Evolutionary conservation across 108 stramenopile genomes (phyloP), one percentile per base, ranked within the genome.

Genomic region (Cyclotella choctawhatcheeana): DNA sequence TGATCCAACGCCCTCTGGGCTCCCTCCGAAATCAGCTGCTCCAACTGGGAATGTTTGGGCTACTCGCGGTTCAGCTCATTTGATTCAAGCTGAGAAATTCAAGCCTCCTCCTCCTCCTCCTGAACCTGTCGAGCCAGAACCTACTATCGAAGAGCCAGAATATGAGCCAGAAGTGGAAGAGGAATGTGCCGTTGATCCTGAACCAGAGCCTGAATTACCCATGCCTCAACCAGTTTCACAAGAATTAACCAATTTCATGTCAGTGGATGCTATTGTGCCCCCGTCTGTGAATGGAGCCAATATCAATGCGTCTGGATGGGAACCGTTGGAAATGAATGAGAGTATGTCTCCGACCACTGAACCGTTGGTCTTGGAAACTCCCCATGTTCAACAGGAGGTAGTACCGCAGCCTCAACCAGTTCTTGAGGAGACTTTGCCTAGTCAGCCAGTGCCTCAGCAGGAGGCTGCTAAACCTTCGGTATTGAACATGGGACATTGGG

Each of bases 401-500:
- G 12, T 48, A 30, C 63, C 30, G 31, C 63, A 18, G 20, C 63
- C 63, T 30, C 18, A 56, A 56, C 29, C 55, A 20, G 5, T 29
- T 29, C 20, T 40, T 10, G 48, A 29, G 35, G 37, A 40, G 37
- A 40, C 37, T 40, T 40, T 48, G 55, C 63, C 30, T 0, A 21
- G 18, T 61, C 60, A 10, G 22, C 60, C 60, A 8, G 25, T 26
- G 5, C 65, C 30, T 58, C 73, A 1, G 40, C 45, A 6, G 37
- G 37, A 40, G 12, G 37, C 37, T 40, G 37, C 51, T 8, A 71
- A 78, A 51, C 86, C 85, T 16, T 62, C 78, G 25, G 85, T 92
- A 33, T 71, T 95, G 44, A 92, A 95, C 61, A 89, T 95, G 88
- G 93, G 93, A 33, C 93, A 85, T 43, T 95, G 93, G 93, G 91